Evolutionary conservation across 495 filamentous ascomycete genomes (phyloP).

Genomic region (Saxophila tyrrhenica): DNA sequence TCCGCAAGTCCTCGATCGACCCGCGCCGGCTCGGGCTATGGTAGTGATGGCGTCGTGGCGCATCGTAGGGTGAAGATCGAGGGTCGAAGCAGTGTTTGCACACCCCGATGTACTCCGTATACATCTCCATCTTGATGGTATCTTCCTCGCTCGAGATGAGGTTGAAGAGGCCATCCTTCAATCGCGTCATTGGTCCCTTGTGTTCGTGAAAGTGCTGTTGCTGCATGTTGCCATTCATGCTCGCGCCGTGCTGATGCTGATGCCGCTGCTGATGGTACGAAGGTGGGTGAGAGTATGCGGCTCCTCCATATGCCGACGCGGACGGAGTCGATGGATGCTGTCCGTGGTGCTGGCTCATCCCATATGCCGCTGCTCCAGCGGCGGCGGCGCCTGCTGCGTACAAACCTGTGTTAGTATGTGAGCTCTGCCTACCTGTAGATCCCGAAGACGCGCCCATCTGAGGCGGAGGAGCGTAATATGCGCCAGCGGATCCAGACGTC

Average conservation of each 20-base stretch:
- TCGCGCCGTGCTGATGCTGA: too few relatives aligned
- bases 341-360: constrained; percentile 26
- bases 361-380: constrained; percentile 31
- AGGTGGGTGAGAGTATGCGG: not conserved
- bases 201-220: constrained; percentile 26
- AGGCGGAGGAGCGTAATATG: constrained; percentile 8
- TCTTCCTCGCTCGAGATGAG: constrained; percentile 35
- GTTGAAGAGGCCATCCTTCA: constrained; percentile 19
- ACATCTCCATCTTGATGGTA: constrained; percentile 60
- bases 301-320: not conserved
- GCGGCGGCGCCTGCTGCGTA: constrained; percentile 38
- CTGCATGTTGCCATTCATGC: constrained; percentile 8
- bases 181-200: constrained; percentile 42
- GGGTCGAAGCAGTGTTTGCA: constrained; percentile 61
- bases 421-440: constrained; percentile 30
- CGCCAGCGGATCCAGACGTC: not conserved
- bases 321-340: constrained; percentile 18
- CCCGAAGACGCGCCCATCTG: constrained; percentile 7
- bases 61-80: constrained; percentile 45
- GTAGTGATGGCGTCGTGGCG: constrained; percentile 55
- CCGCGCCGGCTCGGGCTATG: constrained; percentile 9
- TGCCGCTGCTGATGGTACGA: not conserved
- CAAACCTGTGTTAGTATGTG: constrained; percentile 33
- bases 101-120: constrained; percentile 59
- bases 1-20: constrained; percentile 22